A percentile compares a stretch with the other conserved stretches of the same genome.
These are phyloP conservation scores for Cryphonectria naterciae DNA, from an alignment of 2,329 filamentous ascomycete genomes.

Conservation along the genomic window DNA sequence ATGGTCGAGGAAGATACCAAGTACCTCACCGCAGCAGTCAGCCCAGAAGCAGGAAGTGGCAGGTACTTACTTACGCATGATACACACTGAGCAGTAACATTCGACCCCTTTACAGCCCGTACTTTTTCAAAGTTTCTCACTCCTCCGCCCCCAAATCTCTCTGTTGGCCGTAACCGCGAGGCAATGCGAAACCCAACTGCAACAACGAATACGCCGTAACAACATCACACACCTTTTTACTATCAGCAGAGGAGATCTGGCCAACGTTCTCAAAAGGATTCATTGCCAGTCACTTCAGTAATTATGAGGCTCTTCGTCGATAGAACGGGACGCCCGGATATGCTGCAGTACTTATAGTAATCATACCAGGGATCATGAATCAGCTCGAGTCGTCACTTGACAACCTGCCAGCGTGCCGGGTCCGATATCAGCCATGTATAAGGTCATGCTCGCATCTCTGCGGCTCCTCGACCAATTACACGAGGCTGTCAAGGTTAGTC, in stretches of 20 bases:
- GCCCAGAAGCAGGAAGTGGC: neutral
- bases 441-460: neutral
- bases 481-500: neutral
- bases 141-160: neutral
- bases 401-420: neutral
- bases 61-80: no score
- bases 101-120: neutral
- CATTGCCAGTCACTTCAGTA: neutral
- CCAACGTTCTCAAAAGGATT: neutral
- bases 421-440: neutral
- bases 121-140: neutral
- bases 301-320: neutral
- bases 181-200: constrained; percentile 4
- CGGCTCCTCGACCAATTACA: neutral
- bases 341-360: neutral
- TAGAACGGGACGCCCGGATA: neutral
- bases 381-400: neutral
- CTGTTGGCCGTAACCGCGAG: neutral
- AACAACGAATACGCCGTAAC: neutral
- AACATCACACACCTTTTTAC: neutral
- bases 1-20: no score
- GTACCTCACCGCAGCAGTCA: neutral
- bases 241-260: neutral
- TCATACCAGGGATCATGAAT: neutral
- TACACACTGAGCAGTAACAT: neutral